These are phyloP conservation scores for Sugiyamaella japonica DNA, from an alignment of 1,139 yeast species.

Conservation along the genomic window DNA sequence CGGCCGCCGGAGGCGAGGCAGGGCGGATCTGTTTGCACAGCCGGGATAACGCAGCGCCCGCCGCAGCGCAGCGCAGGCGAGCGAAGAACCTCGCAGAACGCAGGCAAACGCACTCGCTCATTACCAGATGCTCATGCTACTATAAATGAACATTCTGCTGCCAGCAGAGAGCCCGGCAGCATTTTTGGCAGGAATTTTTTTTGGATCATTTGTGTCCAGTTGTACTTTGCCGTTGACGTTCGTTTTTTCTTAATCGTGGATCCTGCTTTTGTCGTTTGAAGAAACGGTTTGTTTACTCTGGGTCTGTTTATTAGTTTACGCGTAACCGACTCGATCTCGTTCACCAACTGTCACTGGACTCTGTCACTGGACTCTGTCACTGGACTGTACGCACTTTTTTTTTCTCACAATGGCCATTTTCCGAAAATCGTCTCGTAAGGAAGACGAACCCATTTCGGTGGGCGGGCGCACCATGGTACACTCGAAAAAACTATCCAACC, in stretches of 20 bases:
- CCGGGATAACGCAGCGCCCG: neutral
- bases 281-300: no score
- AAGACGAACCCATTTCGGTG: constrained; percentile 24
- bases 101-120: neutral
- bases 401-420: constrained; percentile 28
- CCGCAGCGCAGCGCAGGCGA: neutral
- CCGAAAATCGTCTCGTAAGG: constrained; percentile 21
- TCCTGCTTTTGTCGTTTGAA: neutral
- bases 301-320: no score
- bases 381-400: no score
- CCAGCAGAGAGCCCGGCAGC: neutral
- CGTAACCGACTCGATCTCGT: no score
- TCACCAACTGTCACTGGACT: no score
- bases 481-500: constrained; percentile 28
- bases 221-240: neutral
- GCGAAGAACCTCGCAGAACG: neutral
- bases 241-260: neutral
- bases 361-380: no score
- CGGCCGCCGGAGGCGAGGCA: no score
- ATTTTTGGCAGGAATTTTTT: no score
- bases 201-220: neutral
- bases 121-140: neutral
- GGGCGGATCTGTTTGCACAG: neutral
- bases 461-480: constrained; percentile 23
- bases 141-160: neutral